Evolutionary conservation across 441 rosid species (phyloP).

Genomic region (Jatropha podagrica): DNA sequence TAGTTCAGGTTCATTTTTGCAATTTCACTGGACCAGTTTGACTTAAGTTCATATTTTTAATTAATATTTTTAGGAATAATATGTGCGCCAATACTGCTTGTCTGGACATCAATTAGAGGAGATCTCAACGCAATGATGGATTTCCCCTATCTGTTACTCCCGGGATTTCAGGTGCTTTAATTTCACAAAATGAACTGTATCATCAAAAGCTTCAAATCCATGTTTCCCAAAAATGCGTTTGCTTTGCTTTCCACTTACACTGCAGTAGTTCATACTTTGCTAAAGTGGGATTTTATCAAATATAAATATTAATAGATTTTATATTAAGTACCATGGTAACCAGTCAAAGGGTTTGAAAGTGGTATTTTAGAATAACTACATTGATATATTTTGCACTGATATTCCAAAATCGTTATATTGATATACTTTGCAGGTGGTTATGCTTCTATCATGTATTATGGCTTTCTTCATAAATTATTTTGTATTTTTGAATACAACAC

Average conservation of each 20-base stretch:
- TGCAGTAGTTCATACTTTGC: neutral
- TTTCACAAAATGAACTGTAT: constrained; percentile 7
- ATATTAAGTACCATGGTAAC: neutral
- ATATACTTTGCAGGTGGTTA: neutral
- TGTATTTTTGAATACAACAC: constrained; percentile 83
- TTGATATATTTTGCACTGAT: neutral
- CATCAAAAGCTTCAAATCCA: neutral
- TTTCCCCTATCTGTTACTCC: constrained; percentile 59
- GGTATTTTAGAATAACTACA: too few relatives aligned
- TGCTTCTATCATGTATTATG: constrained; percentile 22
- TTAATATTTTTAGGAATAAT: constrained; percentile 51
- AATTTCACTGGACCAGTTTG: neutral
- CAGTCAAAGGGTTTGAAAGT: neutral
- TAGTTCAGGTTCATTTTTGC: neutral
- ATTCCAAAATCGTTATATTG: neutral
- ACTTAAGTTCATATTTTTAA: neutral
- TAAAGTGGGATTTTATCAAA: neutral
- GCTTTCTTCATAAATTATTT: constrained; percentile 92
- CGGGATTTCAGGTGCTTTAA: constrained; percentile 75
- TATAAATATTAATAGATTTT: too few relatives aligned
- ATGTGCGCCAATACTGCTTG: constrained; percentile 75
- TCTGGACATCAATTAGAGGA: constrained; percentile 78
- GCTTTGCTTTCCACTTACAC: neutral
- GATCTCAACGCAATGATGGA: constrained; percentile 54
- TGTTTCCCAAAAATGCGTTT: neutral